Percentiles rank a stretch among this genome's conserved stretches.
Evolutionary conservation across 1,284 basidiomycete genomes (phyloP).

Genomic region (Filobasidium uniguttulatum): DNA sequence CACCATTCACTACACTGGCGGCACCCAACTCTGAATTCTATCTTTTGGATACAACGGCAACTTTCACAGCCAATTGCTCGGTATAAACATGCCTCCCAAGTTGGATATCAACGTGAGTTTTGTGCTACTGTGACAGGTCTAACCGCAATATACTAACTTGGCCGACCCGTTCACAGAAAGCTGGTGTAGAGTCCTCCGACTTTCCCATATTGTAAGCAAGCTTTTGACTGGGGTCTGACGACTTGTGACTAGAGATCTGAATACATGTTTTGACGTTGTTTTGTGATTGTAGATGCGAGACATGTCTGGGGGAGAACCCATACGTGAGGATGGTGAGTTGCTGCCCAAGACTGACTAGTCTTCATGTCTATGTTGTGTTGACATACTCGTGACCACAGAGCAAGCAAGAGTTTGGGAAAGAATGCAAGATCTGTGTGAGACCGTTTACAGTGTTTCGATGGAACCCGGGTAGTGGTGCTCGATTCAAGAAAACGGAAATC

Average conservation of each 20-base stretch:
- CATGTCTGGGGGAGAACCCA: constrained; percentile 76
- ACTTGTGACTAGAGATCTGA: not conserved
- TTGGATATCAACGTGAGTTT: constrained; percentile 36
- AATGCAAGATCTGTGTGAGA: constrained; percentile 77
- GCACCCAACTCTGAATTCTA: no score
- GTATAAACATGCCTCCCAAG: constrained; percentile 30
- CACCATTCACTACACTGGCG: no score
- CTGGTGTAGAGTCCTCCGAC: constrained; percentile 35
- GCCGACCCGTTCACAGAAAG: constrained; percentile 25
- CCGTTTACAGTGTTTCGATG: constrained; percentile 96
- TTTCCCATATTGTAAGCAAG: constrained; percentile 37
- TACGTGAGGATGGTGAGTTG: constrained; percentile 71
- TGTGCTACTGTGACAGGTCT: no score
- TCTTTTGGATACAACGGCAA: no score
- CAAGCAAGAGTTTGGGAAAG: constrained; percentile 88
- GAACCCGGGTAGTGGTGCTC: constrained; percentile 83
- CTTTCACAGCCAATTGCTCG: no score
- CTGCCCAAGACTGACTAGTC: not conserved
- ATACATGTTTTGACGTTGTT: constrained; percentile 50
- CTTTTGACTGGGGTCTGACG: no score
- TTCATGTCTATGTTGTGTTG: constrained; percentile 28
- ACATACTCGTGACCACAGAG: constrained; percentile 42
- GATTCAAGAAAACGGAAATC: constrained; percentile 95
- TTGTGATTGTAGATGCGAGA: constrained; percentile 63
- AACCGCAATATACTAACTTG: not conserved